These are phyloP conservation scores for Chaetomiaceae sp. DNA, from an alignment of 2,329 filamentous ascomycete species.

Conservation along the genomic window DNA sequence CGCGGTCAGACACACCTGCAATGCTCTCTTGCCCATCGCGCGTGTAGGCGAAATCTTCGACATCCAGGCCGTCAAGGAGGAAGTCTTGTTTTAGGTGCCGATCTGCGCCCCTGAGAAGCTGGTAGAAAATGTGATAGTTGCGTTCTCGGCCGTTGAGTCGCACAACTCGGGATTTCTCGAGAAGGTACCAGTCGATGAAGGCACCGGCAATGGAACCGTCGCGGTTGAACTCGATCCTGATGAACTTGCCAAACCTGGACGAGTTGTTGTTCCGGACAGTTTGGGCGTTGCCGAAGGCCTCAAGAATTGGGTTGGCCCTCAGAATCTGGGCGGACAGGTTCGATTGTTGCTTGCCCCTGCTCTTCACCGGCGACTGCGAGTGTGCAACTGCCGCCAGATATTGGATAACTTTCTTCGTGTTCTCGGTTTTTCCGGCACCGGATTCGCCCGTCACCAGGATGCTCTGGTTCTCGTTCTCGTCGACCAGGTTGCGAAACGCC, in stretches of 20 bases:
- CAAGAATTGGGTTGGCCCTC: constrained; percentile 91
- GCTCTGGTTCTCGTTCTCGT: constrained; percentile 93
- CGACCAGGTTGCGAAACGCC: constrained; percentile 90
- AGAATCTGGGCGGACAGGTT: constrained; percentile 95
- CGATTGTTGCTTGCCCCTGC: constrained; percentile 55
- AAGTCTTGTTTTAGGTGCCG: constrained; percentile 67
- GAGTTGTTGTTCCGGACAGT: constrained; percentile 98
- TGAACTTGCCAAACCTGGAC: constrained; percentile 97
- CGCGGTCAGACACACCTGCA: constrained; percentile 77
- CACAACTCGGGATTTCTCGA: constrained; percentile 97
- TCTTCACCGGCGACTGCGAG: constrained; percentile 63
- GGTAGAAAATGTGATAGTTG: constrained; percentile 97
- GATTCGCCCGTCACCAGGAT: constrained; percentile 98
- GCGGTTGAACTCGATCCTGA: constrained; percentile 88
- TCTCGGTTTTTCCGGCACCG: constrained; percentile 96
- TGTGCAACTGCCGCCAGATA: constrained; percentile 93
- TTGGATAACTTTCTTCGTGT: constrained; percentile 99
- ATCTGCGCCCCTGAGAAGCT: constrained; percentile 81
- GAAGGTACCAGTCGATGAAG: constrained; percentile 96
- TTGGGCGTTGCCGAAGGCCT: constrained; percentile 97
- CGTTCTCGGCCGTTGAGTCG: constrained; percentile 80
- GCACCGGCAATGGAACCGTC: constrained; percentile 88
- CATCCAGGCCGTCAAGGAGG: constrained; percentile 65
- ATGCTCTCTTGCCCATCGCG: constrained; percentile 88
- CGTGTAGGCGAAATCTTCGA: constrained; percentile 88